Base-by-base conservation (phyloP, 1,284 basidiomycete species). In the Anthracocystis panici-leucophaei region DNA sequence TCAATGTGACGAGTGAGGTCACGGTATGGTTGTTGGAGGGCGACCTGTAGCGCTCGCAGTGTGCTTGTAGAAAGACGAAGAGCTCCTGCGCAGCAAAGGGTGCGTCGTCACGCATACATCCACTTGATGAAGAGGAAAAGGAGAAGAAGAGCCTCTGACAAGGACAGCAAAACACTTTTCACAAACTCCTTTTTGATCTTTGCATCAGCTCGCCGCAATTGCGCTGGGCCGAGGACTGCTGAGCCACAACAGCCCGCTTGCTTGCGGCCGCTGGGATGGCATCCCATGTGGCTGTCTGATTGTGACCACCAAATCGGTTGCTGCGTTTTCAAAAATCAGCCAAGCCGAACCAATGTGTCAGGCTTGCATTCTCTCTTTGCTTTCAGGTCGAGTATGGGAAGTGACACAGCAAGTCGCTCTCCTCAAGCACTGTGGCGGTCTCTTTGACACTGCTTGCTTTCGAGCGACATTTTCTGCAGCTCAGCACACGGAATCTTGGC, bases 51-150 rank as follows among this genome's bases (percentile, higher is more conserved):
- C 2, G 16, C 27, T 27, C 48, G 46, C 18, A 46, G 27, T 27
- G 45, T 48, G 25, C 48, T n/a, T n/a, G 7, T 4, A 21, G 27
- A 5, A 16, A 35, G 14, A 21, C 41, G 21, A 31, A 29, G 14
- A 33, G 27, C 2, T 40, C 35, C 2, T 8, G 18, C n/a, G 33
- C 29, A 46, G 44, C 31, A 54, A 20, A n/a, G 29, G 25, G 20
- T n/a, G 50, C 49, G 58, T 70, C 68, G 68, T 65, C 50, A 70
- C 57, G 68, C 68, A 70, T 70, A 70, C 45, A 64, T 27, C 14
- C 55, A 53, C 46, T 45, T n/a, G 29, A 48, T 8, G 21, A 11
- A 49, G 21, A 35, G 54, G 12, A 56, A n/a, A 48, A n/a, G 25
- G 20, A 48, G 14, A 20, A 12, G 14, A 11, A 29, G 16, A 31